A percentile compares a stretch with the other conserved stretches of the same genome.
Conservation (phyloP, 495 filamentous ascomycete species). For the Cercophora newfieldiana region DNA sequence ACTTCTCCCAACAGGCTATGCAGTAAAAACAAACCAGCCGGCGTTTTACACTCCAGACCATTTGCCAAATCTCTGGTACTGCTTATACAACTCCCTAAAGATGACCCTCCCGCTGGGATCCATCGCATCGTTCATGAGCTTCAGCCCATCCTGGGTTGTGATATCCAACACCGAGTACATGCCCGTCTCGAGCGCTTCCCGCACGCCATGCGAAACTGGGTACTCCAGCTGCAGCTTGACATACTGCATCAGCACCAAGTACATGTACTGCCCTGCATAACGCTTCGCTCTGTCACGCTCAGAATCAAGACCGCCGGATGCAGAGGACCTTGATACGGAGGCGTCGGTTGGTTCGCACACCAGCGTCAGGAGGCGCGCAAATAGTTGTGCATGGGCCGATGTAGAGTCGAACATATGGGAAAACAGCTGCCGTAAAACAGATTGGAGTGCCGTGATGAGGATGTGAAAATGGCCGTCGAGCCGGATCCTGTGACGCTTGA, state of each 20-base stretch:
- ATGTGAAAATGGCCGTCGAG: slow-evolving; percentile 64
- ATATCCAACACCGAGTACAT: slow-evolving; percentile 71
- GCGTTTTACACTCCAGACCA: slow-evolving; percentile 64
- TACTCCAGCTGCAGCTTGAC: slow-evolving; percentile 62
- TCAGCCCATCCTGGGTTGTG: slow-evolving; percentile 61
- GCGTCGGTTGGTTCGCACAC: slow-evolving; percentile 79
- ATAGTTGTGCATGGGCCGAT: slow-evolving; percentile 56
- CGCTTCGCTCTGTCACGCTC: slow-evolving; percentile 74
- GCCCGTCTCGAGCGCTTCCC: slow-evolving; percentile 68
- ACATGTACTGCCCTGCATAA: slow-evolving; percentile 73
- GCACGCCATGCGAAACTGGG: slow-evolving; percentile 52
- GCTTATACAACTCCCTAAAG: slow-evolving; percentile 69
- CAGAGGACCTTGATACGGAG: slow-evolving; percentile 57
- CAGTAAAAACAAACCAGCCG: no score
- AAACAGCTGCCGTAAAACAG: slow-evolving; percentile 61
- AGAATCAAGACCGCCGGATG: slow-evolving; percentile 55
- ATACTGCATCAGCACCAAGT: slow-evolving; percentile 70
- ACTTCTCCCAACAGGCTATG: background rate
- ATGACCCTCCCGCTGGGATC: slow-evolving; percentile 67
- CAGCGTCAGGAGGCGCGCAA: slow-evolving; percentile 69
- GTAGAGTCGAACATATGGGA: slow-evolving; percentile 37
- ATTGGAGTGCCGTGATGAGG: slow-evolving; percentile 61
- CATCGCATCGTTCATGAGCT: slow-evolving; percentile 66
- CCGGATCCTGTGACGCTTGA: slow-evolving; percentile 49
- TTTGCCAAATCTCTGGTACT: slow-evolving; percentile 68